Evolutionary conservation across 176 grass and related monocot genomes (phyloP).

Genomic region (Dendrocalamus sinicus): DNA sequence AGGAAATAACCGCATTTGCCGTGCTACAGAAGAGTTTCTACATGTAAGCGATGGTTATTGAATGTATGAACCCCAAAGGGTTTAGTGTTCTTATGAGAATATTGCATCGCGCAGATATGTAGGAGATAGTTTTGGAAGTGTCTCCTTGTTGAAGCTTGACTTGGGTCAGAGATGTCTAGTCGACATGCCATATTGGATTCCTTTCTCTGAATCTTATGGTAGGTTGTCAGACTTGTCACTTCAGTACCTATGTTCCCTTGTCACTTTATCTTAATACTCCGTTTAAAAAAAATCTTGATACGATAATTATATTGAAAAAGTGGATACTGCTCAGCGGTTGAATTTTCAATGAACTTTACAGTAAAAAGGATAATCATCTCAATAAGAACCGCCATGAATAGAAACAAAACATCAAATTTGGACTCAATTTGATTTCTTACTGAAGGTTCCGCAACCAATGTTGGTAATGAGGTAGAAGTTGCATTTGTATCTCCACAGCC

Average conservation of each 20-base stretch:
- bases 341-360: not conserved
- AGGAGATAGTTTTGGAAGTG: constrained; percentile 64
- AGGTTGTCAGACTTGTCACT: not conserved
- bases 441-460: constrained; percentile 46
- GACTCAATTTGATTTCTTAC: not conserved
- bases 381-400: not conserved
- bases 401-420: not conserved
- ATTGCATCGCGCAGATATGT: constrained; percentile 62
- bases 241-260: not conserved
- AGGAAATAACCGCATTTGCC: constrained; percentile 64
- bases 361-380: not conserved
- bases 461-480: constrained; percentile 50
- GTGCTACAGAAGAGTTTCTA: constrained; percentile 70
- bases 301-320: not conserved
- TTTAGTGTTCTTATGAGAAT: constrained; percentile 33
- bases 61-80: not conserved
- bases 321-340: not conserved
- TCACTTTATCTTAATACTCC: not conserved
- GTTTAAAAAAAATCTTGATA: not conserved
- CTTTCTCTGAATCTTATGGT: constrained; percentile 88
- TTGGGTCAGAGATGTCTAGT: constrained; percentile 55
- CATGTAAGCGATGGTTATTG: constrained; percentile 53
- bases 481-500: constrained; percentile 64
- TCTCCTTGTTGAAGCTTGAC: constrained; percentile 83
- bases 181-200: constrained; percentile 80